Conservation (phyloP, 1,139 yeast species). For the Suhomyces ambrosiae region DNA sequence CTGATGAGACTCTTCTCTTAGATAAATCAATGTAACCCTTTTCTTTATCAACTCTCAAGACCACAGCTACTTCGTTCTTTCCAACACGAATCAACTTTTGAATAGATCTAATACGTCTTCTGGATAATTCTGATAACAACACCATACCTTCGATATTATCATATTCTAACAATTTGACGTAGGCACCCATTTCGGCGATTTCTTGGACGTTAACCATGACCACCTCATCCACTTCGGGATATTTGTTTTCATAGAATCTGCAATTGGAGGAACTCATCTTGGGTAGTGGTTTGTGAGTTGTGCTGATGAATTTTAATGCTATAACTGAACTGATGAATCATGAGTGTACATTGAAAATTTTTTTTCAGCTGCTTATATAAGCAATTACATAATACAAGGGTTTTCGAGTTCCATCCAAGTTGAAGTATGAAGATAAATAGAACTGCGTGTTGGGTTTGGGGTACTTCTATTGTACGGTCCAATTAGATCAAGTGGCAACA, state of each 20-base stretch:
- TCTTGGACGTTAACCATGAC: conserved; percentile 99
- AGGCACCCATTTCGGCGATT: conserved; percentile 98
- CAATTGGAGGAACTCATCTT: conserved; percentile 85
- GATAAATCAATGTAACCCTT: conserved; percentile 97
- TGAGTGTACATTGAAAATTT: conserved; percentile 10
- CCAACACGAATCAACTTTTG: conserved; percentile 98
- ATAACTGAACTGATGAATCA: conserved; percentile 7
- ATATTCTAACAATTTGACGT: conserved; percentile 91
- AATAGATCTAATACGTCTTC: conserved; percentile 98
- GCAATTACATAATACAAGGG: not conserved
- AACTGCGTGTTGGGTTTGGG: not conserved
- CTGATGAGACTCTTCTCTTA: conserved; percentile 97
- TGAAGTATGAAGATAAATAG: not conserved
- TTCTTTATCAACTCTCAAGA: conserved; percentile 97
- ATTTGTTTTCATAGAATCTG: conserved; percentile 96
- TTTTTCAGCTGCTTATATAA: not conserved
- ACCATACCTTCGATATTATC: conserved; percentile 99
- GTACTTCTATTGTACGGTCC: too few species aligned
- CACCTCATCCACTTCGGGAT: conserved; percentile 98
- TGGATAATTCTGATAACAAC: conserved; percentile 88
- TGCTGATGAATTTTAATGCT: conserved; percentile 1
- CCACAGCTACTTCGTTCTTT: conserved; percentile 97
- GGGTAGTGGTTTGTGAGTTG: conserved; percentile 5
- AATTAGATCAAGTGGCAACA: too few species aligned
- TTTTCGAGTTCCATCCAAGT: not conserved